A percentile compares a stretch with the other conserved stretches of the same genome.
phyloP scores from a whole-genome alignment of 805 yeast genomes.

The Lipomyces mesembrius region DNA sequence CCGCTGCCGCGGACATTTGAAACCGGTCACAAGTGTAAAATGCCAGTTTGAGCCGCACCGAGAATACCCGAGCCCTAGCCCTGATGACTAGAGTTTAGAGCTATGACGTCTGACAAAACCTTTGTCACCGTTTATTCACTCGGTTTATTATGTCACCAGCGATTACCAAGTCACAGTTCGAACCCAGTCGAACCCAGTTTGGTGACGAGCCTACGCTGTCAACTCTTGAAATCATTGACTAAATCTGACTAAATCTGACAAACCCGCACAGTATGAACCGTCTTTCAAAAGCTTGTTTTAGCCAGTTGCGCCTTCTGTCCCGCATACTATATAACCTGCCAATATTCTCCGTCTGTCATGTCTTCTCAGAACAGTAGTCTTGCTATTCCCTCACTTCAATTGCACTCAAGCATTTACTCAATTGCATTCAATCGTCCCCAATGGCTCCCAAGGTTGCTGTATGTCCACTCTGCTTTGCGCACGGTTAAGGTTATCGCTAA shows the following conservation, averaged over 20 bases:
- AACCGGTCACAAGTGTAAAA: no score
- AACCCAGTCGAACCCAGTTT: no score
- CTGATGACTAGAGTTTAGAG: no score
- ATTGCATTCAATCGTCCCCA: conserved; percentile 6
- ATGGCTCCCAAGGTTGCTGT: conserved; percentile 39
- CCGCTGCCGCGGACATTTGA: no score
- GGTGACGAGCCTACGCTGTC: no score
- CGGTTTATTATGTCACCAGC: no score
- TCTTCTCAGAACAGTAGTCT: background rate
- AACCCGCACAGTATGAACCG: background rate
- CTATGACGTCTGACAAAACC: background rate
- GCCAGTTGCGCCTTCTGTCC: no score
- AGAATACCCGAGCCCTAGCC: no score
- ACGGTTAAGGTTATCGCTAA: background rate
- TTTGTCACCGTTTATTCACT: background rate
- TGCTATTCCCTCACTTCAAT: background rate
- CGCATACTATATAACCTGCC: no score
- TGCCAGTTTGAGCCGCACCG: no score
- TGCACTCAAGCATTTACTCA: background rate
- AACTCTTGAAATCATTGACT: background rate
- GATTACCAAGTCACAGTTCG: no score
- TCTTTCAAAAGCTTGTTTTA: background rate
- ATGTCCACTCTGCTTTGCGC: conserved; percentile 10
- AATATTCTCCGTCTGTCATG: background rate
- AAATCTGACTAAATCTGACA: background rate